Percentiles rank a stretch among this genome's conserved stretches.
Conservation (phyloP, 192 early-diverging fungal species). For the Mortierella claussenii region DNA sequence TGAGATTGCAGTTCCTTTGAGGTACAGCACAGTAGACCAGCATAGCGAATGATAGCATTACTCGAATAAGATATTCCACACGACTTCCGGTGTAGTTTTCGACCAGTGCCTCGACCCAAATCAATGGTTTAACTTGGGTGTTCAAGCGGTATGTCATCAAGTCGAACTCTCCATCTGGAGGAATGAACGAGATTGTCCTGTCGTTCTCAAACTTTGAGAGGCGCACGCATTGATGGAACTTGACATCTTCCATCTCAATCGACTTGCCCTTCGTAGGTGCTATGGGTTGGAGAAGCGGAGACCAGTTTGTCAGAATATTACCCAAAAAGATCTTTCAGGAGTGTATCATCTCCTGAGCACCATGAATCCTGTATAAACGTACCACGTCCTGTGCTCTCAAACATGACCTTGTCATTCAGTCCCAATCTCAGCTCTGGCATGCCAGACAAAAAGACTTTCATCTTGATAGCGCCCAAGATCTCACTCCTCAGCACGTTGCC, state of each 20-base stretch:
- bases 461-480: conserved; percentile 85
- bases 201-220: conserved; percentile 88
- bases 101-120: conserved; percentile 86
- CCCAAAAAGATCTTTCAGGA: too few relatives aligned
- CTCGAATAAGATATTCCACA: conserved; percentile 92
- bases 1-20: not conserved
- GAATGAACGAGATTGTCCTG: conserved; percentile 90
- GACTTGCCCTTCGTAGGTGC: conserved; percentile 76
- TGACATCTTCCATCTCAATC: conserved; percentile 92
- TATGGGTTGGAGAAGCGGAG: too few relatives aligned
- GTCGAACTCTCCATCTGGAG: conserved; percentile 93
- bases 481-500: conserved; percentile 72
- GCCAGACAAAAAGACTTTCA: conserved; percentile 87
- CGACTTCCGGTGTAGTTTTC: conserved; percentile 92
- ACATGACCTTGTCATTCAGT: conserved; percentile 91
- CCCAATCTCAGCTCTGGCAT: conserved; percentile 89
- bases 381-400: conserved; percentile 90
- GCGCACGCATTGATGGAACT: conserved; percentile 93
- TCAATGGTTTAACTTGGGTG: conserved; percentile 85
- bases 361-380: conserved; percentile 9
- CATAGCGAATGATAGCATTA: too few relatives aligned
- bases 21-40: too few relatives aligned
- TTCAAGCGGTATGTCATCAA: conserved; percentile 90
- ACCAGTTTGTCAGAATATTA: too few relatives aligned
- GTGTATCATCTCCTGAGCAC: too few relatives aligned